phyloP scores from a whole-genome alignment of 768 basidiomycete genomes.

The Wakefieldia striispora region DNA sequence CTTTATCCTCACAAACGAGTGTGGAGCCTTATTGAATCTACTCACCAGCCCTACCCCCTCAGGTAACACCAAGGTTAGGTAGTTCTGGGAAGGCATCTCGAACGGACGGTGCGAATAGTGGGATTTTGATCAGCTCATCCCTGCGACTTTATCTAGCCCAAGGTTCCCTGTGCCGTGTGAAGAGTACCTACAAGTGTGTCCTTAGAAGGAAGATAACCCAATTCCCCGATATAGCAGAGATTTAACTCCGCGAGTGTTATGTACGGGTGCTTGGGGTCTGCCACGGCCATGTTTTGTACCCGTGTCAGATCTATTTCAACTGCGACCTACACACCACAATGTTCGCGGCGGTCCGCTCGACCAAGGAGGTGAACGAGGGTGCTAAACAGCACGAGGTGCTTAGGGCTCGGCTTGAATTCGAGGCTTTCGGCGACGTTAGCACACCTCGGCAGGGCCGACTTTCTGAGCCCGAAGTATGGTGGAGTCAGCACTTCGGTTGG shows the following conservation, averaged over 20 bases:
- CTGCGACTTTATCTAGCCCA: too few species aligned
- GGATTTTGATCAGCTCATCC: too few species aligned
- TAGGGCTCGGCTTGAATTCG: neutral
- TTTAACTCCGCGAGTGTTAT: neutral
- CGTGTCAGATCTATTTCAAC: neutral
- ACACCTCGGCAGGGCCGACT: neutral
- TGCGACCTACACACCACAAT: too few species aligned
- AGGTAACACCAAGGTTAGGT: neutral
- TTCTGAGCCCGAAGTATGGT: neutral
- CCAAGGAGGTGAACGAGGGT: neutral
- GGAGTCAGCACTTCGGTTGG: neutral
- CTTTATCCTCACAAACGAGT: neutral
- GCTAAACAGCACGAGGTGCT: neutral
- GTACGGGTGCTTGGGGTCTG: neutral
- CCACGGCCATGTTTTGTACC: too few species aligned
- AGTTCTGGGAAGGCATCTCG: neutral
- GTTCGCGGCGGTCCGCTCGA: too few species aligned
- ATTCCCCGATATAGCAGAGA: neutral
- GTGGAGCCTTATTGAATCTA: neutral
- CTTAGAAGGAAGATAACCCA: too few species aligned
- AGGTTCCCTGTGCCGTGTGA: neutral
- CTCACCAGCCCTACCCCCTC: neutral
- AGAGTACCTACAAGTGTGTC: neutral
- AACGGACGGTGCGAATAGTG: too few species aligned
- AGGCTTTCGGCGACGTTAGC: neutral